phyloP scores from a whole-genome alignment of 352 stramenopile genomes.

The Globisporangium cederbergense region DNA sequence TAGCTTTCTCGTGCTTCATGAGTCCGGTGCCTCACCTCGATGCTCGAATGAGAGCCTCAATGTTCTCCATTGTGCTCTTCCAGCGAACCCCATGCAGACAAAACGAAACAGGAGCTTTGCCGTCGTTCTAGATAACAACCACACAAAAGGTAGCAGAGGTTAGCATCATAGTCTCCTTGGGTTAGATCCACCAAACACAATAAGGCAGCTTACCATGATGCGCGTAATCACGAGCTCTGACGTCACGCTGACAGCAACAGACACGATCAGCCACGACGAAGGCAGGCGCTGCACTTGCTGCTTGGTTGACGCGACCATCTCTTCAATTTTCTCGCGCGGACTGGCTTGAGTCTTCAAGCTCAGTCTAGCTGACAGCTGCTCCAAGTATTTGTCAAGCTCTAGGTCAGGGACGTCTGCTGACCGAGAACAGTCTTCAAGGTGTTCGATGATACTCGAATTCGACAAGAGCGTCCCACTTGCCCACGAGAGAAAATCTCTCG shows the following conservation, averaged over 20 bases:
- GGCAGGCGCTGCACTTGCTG: constrained; percentile 32
- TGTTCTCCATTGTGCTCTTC: constrained; percentile 32
- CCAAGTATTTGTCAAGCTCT: constrained; percentile 14
- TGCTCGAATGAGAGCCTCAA: constrained; percentile 46
- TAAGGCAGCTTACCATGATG: constrained; percentile 25
- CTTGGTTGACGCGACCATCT: constrained; percentile 17
- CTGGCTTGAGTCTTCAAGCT: background rate
- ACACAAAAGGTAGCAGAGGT: constrained; percentile 3
- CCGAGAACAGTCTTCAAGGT: constrained; percentile 12
- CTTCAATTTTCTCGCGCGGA: constrained; percentile 14
- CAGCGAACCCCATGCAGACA: constrained; percentile 40
- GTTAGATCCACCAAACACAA: background rate
- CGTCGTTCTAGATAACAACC: constrained; percentile 35
- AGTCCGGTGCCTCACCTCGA: constrained; percentile 42
- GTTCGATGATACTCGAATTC: constrained; percentile 26
- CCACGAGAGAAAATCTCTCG: constrained; percentile 29
- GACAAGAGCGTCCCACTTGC: constrained; percentile 35
- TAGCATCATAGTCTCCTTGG: background rate
- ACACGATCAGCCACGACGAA: constrained; percentile 40
- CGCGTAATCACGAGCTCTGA: constrained; percentile 50
- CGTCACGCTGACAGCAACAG: constrained; percentile 32
- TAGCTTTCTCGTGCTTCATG: background rate
- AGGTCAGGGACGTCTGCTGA: constrained; percentile 17
- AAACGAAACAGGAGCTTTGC: constrained; percentile 41
- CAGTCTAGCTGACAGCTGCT: constrained; percentile 10